A percentile compares a stretch with the other conserved stretches of the same genome.
Conservation (phyloP, 257 asterid genomes). For the Coffea eugenioides region DNA sequence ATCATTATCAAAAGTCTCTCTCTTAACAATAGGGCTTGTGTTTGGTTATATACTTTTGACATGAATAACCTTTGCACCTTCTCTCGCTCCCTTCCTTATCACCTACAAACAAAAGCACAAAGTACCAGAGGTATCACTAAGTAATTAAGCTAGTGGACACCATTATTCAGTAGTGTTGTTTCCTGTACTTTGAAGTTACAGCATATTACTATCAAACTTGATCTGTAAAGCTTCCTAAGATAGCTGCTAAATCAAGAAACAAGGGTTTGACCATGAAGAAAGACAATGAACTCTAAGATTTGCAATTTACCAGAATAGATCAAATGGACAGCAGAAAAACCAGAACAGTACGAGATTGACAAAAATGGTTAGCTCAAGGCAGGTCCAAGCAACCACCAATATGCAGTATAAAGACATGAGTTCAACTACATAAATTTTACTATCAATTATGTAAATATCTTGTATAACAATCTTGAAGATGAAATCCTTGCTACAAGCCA, state of each 20-base stretch:
- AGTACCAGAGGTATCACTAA: not conserved
- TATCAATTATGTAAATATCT: not conserved
- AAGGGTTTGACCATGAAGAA: not conserved
- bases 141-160: not conserved
- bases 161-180: not conserved
- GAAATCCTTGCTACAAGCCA: not conserved
- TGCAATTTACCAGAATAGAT: not conserved
- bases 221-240: not conserved
- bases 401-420: no score
- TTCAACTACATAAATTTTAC: not conserved
- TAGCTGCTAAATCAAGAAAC: not conserved
- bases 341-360: not conserved
- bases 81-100: not conserved
- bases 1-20: not conserved
- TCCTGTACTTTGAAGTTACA: not conserved
- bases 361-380: not conserved
- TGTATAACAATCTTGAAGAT: not conserved
- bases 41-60: not conserved
- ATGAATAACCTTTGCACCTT: not conserved
- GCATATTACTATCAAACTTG: not conserved
- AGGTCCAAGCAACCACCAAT: not conserved
- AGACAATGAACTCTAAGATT: not conserved
- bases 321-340: no score
- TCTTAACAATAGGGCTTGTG: not conserved
- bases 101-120: not conserved